Evolutionary conservation across 352 stramenopile species (phyloP).

Genomic region (Globisporangium okanoganense): DNA sequence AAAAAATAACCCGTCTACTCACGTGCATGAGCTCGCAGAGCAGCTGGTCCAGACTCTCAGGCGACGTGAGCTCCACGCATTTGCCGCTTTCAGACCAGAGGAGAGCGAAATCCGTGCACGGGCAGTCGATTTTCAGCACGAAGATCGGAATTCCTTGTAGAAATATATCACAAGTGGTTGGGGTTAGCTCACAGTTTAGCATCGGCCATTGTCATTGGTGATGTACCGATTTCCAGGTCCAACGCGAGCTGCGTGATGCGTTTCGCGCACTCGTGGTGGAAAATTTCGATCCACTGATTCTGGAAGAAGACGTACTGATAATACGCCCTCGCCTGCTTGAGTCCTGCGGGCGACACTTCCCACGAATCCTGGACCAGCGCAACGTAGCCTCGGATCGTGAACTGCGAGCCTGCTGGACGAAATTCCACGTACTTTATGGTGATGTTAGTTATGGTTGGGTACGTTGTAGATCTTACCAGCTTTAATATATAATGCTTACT

Average conservation of each 20-base stretch:
- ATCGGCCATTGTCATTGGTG: background rate
- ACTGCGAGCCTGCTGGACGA: conserved; percentile 14
- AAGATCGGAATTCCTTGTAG: conserved; percentile 66
- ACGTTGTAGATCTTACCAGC: background rate
- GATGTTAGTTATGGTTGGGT: background rate
- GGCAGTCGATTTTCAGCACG: conserved; percentile 55
- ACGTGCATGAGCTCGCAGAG: conserved; percentile 48
- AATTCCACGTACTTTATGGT: conserved; percentile 34
- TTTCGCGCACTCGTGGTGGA: conserved; percentile 42
- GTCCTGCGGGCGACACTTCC: conserved; percentile 25
- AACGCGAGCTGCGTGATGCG: conserved; percentile 31
- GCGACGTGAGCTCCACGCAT: conserved; percentile 31
- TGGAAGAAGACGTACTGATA: conserved; percentile 74
- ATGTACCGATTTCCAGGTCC: conserved; percentile 2
- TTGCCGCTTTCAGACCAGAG: conserved; percentile 21
- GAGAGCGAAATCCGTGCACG: conserved; percentile 30
- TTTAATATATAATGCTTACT: conserved; percentile 14
- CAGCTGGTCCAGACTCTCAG: conserved; percentile 30
- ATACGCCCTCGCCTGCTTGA: conserved; percentile 61
- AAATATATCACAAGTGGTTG: background rate
- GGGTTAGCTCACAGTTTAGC: background rate
- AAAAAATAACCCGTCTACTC: background rate
- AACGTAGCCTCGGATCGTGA: conserved; percentile 52
- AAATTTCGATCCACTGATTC: conserved; percentile 58
- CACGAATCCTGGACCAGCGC: conserved; percentile 37